Conservation (phyloP, 208 protist genomes). For the Trypanosoma scelopori region DNA sequence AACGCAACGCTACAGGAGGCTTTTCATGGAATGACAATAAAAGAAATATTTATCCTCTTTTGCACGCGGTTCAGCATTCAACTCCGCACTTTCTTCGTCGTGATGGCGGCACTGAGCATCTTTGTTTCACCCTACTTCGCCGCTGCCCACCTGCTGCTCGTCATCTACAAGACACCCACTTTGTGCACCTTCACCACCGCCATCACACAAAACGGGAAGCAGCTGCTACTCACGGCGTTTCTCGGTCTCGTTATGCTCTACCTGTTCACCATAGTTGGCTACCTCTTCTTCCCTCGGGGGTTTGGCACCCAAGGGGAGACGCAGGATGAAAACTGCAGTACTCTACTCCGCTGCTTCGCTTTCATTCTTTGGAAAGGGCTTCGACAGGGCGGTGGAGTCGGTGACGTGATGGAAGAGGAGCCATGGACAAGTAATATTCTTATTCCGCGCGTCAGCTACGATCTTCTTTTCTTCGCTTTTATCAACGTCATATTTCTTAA, state of each 20-base stretch:
- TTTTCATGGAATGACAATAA: constrained; percentile 39
- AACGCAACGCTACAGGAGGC: constrained; percentile 56
- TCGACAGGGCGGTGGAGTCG: constrained; percentile 75
- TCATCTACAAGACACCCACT: constrained; percentile 72
- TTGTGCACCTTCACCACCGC: constrained; percentile 75
- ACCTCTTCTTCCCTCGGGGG: constrained; percentile 50
- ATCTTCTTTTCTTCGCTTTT: constrained; percentile 92
- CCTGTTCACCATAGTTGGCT: constrained; percentile 82
- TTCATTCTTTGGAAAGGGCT: constrained; percentile 80
- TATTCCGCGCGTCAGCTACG: constrained; percentile 67
- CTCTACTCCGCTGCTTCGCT: constrained; percentile 68
- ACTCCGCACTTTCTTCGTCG: constrained; percentile 53
- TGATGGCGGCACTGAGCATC: constrained; percentile 61
- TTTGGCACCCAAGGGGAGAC: constrained; percentile 45
- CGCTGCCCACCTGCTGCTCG: constrained; percentile 67
- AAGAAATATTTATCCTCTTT: constrained; percentile 45
- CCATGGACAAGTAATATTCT: constrained; percentile 50
- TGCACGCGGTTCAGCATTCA: constrained; percentile 46
- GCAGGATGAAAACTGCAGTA: constrained; percentile 55
- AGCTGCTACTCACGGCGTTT: constrained; percentile 63
- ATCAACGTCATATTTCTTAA: constrained; percentile 94
- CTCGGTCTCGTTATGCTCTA: constrained; percentile 80
- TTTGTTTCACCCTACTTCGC: constrained; percentile 70
- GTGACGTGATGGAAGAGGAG: constrained; percentile 73
- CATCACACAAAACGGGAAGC: constrained; percentile 80